These are phyloP conservation scores for Opeltia flavorubescens DNA, from an alignment of 495 filamentous ascomycete genomes.

Conservation along the genomic window DNA sequence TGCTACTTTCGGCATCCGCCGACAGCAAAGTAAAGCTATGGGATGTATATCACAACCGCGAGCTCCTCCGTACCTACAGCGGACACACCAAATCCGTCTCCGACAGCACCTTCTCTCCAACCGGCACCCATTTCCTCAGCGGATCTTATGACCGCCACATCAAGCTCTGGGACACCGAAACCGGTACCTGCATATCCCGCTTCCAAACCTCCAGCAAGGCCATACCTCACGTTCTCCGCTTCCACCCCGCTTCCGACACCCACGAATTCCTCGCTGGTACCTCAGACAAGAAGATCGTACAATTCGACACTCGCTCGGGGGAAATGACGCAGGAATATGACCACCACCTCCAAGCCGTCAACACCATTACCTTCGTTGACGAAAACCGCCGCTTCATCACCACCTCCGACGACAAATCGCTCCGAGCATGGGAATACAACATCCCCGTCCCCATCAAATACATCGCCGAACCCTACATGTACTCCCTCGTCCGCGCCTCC, in stretches of 20 bases:
- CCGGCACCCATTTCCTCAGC: conserved; percentile 80
- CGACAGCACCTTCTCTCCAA: conserved; percentile 73
- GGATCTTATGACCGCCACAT: conserved; percentile 86
- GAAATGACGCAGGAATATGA: conserved; percentile 95
- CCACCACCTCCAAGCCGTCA: conserved; percentile 92
- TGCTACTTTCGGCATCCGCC: conserved; percentile 72
- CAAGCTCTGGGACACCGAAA: conserved; percentile 97
- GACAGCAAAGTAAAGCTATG: conserved; percentile 88
- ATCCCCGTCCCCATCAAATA: conserved; percentile 87
- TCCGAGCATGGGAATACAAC: conserved; percentile 94
- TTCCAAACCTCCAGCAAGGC: conserved; percentile 68
- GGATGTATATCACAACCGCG: conserved; percentile 80
- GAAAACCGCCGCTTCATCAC: conserved; percentile 93
- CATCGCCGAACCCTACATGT: conserved; percentile 95
- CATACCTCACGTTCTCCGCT: conserved; percentile 85
- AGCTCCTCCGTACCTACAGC: conserved; percentile 75
- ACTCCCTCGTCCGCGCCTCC: conserved; percentile 66
- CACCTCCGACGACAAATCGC: conserved; percentile 88
- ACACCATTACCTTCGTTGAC: conserved; percentile 94
- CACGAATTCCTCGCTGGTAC: conserved; percentile 93
- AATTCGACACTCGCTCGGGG: conserved; percentile 79
- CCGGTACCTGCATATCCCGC: conserved; percentile 68
- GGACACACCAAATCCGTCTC: conserved; percentile 85
- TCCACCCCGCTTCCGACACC: conserved; percentile 68
- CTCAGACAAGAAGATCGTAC: conserved; percentile 97